Conservation (phyloP, 768 basidiomycete genomes). For the Bullera alba region DNA sequence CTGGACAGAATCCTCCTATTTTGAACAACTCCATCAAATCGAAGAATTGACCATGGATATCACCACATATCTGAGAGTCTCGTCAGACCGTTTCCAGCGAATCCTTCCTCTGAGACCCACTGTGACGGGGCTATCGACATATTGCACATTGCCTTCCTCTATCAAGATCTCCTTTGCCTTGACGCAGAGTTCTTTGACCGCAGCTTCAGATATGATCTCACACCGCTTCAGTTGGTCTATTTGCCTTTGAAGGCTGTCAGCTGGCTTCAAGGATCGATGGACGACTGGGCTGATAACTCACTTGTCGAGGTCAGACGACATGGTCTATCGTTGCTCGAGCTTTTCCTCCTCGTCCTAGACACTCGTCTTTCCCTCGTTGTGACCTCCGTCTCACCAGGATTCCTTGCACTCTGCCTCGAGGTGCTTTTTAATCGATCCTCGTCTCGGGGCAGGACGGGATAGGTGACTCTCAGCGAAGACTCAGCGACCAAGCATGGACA, state of each 20-base stretch:
- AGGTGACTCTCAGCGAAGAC: too few species aligned
- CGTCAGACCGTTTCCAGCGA: neutral
- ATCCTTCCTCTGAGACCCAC: slow-evolving; percentile 25
- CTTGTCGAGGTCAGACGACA: slow-evolving; percentile 42
- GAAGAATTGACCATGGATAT: slow-evolving; percentile 98
- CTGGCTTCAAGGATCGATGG: neutral
- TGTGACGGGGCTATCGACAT: slow-evolving; percentile 91
- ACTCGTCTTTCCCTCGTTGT: too few species aligned
- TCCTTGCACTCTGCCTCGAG: too few species aligned
- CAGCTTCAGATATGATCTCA: slow-evolving; percentile 89
- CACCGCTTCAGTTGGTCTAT: slow-evolving; percentile 89
- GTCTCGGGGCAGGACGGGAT: too few species aligned
- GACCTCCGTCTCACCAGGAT: too few species aligned
- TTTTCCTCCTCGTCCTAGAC: too few species aligned
- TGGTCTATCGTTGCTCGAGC: slow-evolving; percentile 1
- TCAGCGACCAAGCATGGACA: too few species aligned
- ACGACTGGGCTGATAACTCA: slow-evolving; percentile 8
- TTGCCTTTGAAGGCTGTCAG: slow-evolving; percentile 57
- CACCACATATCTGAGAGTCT: slow-evolving; percentile 55
- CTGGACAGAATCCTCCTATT: slow-evolving; percentile 77
- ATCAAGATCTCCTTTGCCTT: slow-evolving; percentile 95
- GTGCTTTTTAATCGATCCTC: too few species aligned
- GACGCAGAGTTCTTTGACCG: slow-evolving; percentile 88
- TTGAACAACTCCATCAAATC: slow-evolving; percentile 78
- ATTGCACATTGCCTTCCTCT: slow-evolving; percentile 95